Base-by-base conservation (phyloP, 768 basidiomycete genomes). In the Tricholomella constricta region DNA sequence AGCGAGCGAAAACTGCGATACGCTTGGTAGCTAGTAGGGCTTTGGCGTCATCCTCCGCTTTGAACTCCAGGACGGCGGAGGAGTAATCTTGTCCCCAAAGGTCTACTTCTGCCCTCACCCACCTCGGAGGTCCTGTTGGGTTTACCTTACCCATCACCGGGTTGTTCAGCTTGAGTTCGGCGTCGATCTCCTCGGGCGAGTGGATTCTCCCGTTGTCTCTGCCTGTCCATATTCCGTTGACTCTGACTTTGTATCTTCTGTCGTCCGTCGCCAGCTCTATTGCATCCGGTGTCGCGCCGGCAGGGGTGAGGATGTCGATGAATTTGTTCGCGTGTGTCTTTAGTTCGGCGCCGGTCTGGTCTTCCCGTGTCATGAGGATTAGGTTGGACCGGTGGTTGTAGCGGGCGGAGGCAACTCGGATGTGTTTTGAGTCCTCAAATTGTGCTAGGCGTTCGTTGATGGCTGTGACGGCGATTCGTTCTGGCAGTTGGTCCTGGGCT, bases 231-330 rank as follows among this genome's bases (percentile, higher is more conserved):
- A 49, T 35, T 2, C 57, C 55, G 9, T 62, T 60, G 1, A 66
- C 32, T 17, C 59, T 47, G 2, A 64, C 52, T 48, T 62, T 66
- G 50, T 31, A 66, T 45, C 60, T 56, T 27, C 55, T 60, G 36
- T 66, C 63, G 31, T 60, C 65, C 27, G 56, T 52, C 9, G 54
- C 14, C 4, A 45, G 37, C 1, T 48, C 53, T 12, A 47, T 35
- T 26, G 40, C 42, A 26, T 61, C 43, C 11, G 45, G n/a, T 29
- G 47, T 55, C 32, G 44, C 27, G n/a, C 20, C 25, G 45, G 32
- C 9, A 20, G 38, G 38, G 20, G 7, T 9, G 45, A 54, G 41
- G n/a, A 54, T 43, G 40, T 54, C 22, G 25, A 48, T 35, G 49
- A 66, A 43, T 0, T 44, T 42, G 4, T 49, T 10, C 1, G 48